Evolutionary conservation across 2,329 filamentous ascomycete species (phyloP), one percentile per base, ranked within the genome.

Genomic region (Trichoderma harzianum): DNA sequence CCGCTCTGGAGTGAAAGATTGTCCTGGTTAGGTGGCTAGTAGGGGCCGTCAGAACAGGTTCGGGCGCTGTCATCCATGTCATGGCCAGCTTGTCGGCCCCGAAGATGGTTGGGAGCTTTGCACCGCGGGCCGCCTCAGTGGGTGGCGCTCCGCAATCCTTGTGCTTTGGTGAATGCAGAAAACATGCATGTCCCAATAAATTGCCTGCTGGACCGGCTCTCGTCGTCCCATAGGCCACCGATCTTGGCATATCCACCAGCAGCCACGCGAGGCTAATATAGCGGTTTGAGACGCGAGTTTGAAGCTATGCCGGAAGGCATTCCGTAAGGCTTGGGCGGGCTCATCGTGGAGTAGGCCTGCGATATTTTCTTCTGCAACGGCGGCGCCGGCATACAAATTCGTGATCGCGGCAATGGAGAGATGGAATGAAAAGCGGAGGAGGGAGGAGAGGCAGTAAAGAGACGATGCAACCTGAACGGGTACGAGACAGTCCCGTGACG

Each of bases 221-320:
- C 28, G 36, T 16, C 34, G n/a, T 36, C 36, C 21, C 55, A 61
- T 69, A 61, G 66, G 66, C 10, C 36, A 39, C 43, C 11, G 14
- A 51, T 24, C 28, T 36, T 51, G 26, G 66, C 55, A 55, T 34
- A 61, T 61, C 66, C 66, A 60, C 66, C 24, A 39, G 21, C 57
- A 28, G 55, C 55, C 66, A 69, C 53, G 66, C 66, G 66, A 69
- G 66, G 55, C 66, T 61, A 61, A 61, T 36, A 24, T 60, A 24
- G 26, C 39, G 66, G 55, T 47, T 32, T 69, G 66, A 69, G 66
- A 69, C 66, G 55, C 66, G 21, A 60, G 66, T 69, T 69, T 69
- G 66, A 69, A 69, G 66, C 66, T 61, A 69, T 51, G 55, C 55
- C 66, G 66, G 66, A 69, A 69, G 53, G 55, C 66, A 43, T 69